Evolutionary conservation across 352 stramenopile genomes (phyloP), one percentile per base, ranked within the genome.

Genomic region (Phytophthora pini): DNA sequence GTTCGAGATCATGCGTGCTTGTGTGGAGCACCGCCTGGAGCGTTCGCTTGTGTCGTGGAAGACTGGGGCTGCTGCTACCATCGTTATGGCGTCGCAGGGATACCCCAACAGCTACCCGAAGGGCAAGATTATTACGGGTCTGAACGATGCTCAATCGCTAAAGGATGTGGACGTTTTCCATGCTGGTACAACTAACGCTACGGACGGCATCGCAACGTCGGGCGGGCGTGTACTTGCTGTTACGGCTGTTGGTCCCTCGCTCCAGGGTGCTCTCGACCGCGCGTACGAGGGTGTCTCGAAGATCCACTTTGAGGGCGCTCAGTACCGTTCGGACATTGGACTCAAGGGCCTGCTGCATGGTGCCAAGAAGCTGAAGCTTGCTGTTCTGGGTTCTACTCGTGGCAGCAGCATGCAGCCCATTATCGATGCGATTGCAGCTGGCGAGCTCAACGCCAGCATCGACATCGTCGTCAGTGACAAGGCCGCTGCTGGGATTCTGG

Each of bases 31-130:
- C 61, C 92, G 79, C 26, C 83, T 99, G 15, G 76, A 94, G 38
- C 70, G 80, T 29, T 89, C 78, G 38, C 87, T 98, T 31, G 92
- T 98, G 22, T 80, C 85, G 17, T 98, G 92, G 90, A 92, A 96
- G 68, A 81, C 92, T 47, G 89, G 87, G 12, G 81, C 90, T 5
- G 97, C 97, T 3, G 97, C 96, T 17, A 99, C 97, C 24, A 95
- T 99, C 36, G 96, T 99, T 27, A 85, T 98, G 65, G 97, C 97
- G 13, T 98, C 97, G 36, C 80, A 94, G 72, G 98, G 98, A 40
- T 99, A 99, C 77, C 98, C 98, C n/a, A 93, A 98, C 72, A 92
- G 74, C 56, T 99, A 99, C 87, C 92, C 96, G 34, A 99, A 99
- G 81, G 98, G 97, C 31, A 97, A 98, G 76, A 67, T 88, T 31